These are phyloP conservation scores for Eruca vesicaria DNA, from an alignment of 441 rosid genomes.

Conservation along the genomic window DNA sequence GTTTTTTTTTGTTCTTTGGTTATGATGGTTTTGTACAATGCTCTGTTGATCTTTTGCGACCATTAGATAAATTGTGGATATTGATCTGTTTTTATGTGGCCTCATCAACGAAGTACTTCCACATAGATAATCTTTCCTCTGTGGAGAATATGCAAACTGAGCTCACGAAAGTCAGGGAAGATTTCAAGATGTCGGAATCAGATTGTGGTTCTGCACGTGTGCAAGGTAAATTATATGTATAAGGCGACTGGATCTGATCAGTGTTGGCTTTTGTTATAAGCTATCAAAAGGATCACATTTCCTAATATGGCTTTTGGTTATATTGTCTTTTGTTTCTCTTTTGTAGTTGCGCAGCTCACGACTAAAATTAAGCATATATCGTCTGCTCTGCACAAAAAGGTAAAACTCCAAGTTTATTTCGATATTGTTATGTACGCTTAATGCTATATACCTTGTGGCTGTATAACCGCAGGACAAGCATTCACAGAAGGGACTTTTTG, in stretches of 20 bases:
- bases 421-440: background rate
- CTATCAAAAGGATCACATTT: background rate
- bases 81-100: no score
- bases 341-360: constrained; percentile 90
- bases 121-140: constrained; percentile 85
- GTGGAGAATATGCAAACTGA: constrained; percentile 73
- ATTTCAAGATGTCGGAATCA: constrained; percentile 86
- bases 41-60: constrained; percentile 3
- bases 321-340: constrained; percentile 21
- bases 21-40: background rate
- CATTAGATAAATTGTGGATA: background rate
- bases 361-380: constrained; percentile 86
- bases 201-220: constrained; percentile 93
- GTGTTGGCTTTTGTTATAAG: no score
- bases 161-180: constrained; percentile 77
- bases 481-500: constrained; percentile 72
- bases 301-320: background rate
- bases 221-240: constrained; percentile 56
- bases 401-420: constrained; percentile 25
- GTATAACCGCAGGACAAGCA: constrained; percentile 65
- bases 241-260: background rate
- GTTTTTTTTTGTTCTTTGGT: no score
- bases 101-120: constrained; percentile 59
- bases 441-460: background rate
- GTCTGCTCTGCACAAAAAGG: constrained; percentile 73